These are phyloP conservation scores for Lepidium didymum DNA, from an alignment of 345 rosid species.

Conservation along the genomic window DNA sequence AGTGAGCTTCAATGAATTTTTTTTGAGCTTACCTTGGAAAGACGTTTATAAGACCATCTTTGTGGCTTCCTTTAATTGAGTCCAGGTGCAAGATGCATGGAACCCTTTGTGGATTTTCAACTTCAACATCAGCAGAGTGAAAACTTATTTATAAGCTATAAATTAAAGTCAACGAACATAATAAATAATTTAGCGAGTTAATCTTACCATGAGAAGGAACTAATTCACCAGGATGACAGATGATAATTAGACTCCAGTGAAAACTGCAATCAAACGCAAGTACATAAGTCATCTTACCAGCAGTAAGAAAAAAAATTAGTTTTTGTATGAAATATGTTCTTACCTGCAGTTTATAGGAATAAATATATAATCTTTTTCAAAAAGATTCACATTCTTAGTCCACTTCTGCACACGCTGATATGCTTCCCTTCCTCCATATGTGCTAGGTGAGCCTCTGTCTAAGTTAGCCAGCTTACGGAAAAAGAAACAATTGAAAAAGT, in stretches of 20 bases:
- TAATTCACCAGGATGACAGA: slow-evolving; percentile 89
- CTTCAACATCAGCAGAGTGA: slow-evolving; percentile 40
- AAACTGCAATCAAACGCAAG: slow-evolving; percentile 50
- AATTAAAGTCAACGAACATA: slow-evolving; percentile 5
- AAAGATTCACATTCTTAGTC: slow-evolving; percentile 87
- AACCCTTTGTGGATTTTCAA: slow-evolving; percentile 35
- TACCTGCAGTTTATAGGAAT: slow-evolving; percentile 94
- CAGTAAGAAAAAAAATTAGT: neutral
- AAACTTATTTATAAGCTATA: neutral
- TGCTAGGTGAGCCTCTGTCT: slow-evolving; percentile 75
- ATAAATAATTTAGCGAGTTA: neutral
- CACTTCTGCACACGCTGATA: slow-evolving; percentile 89
- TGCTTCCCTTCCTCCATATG: slow-evolving; percentile 71
- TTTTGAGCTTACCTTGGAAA: slow-evolving; percentile 57
- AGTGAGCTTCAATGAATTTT: neutral
- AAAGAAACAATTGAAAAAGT: slow-evolving; percentile 95
- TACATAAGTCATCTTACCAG: slow-evolving; percentile 21
- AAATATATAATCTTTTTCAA: slow-evolving; percentile 83
- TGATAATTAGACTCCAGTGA: slow-evolving; percentile 93
- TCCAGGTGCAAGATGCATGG: slow-evolving; percentile 96
- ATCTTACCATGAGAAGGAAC: slow-evolving; percentile 49
- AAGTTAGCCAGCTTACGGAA: slow-evolving; percentile 90
- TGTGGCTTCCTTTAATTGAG: slow-evolving; percentile 91
- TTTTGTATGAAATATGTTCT: slow-evolving; percentile 4
- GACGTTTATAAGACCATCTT: slow-evolving; percentile 69